Conservation (phyloP, 208 protist genomes). For the Naegleria gruberi region DNA sequence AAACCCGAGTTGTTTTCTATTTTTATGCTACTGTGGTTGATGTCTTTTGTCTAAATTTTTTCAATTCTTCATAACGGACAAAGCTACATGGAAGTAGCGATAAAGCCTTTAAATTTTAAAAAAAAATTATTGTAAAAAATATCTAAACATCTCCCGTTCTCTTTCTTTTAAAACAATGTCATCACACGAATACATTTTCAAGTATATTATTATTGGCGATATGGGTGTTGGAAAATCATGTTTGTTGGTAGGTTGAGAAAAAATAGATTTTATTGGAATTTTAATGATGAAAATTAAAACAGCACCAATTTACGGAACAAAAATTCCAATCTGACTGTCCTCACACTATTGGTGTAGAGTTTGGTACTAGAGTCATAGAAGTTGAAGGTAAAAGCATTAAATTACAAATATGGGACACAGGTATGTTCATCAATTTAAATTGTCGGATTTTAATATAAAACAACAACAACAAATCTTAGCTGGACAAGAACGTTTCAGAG, state of each 20-base stretch:
- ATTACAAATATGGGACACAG: conserved; percentile 94
- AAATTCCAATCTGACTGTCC: conserved; percentile 77
- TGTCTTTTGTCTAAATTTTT: too few species aligned
- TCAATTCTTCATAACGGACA: too few species aligned
- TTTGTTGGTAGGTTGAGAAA: conserved; percentile 56
- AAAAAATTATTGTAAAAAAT: too few species aligned
- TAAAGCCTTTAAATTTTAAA: too few species aligned
- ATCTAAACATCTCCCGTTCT: too few species aligned
- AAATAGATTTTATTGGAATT: neutral
- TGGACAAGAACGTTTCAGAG: conserved; percentile 61
- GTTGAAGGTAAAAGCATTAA: conserved; percentile 87
- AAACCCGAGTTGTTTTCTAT: too few species aligned
- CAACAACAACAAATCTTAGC: neutral
- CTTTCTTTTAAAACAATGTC: neutral
- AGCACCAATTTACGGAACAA: conserved; percentile 93
- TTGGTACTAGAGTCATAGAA: conserved; percentile 89
- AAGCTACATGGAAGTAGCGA: too few species aligned
- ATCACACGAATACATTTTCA: conserved; percentile 84
- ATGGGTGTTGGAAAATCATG: conserved; percentile 95
- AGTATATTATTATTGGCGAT: conserved; percentile 96
- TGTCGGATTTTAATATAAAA: neutral
- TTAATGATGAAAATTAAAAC: neutral
- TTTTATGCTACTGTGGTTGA: too few species aligned
- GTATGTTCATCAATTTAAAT: conserved; percentile 31
- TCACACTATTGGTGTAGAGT: conserved; percentile 97